These are phyloP conservation scores for Petrea volubilis DNA, from an alignment of 257 asterid genomes.

Conservation along the genomic window DNA sequence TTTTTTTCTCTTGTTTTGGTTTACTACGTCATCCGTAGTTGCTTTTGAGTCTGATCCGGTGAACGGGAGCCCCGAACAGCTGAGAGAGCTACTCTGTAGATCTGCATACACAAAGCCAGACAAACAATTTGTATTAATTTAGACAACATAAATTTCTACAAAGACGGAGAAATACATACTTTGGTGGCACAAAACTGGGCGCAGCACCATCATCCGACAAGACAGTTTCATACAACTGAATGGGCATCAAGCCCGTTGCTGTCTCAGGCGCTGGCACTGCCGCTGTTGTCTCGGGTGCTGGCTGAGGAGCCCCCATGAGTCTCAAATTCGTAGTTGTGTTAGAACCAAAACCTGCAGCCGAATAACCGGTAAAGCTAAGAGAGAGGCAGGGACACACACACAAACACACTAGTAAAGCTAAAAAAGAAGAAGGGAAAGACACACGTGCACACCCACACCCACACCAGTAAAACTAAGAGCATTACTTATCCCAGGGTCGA, in stretches of 20 bases:
- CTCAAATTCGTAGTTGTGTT: constrained; percentile 26
- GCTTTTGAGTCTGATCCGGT: neutral
- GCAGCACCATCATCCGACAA: constrained; percentile 27
- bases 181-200: constrained; percentile 32
- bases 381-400: no score
- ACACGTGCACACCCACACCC: no score
- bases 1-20: no score
- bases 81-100: constrained; percentile 12
- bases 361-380: no score
- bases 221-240: constrained; percentile 26
- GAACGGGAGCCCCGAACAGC: constrained; percentile 5
- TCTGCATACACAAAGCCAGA: constrained; percentile 27
- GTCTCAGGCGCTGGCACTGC: constrained; percentile 39
- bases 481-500: neutral
- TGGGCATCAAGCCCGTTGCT: constrained; percentile 19
- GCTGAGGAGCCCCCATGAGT: constrained; percentile 46
- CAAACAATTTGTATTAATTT: neutral
- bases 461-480: neutral
- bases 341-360: constrained; percentile 41
- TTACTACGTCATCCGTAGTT: neutral
- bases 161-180: no score
- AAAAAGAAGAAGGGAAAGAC: no score
- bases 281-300: constrained; percentile 29
- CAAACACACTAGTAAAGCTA: no score
- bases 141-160: no score